Evolutionary conservation across 805 yeast species (phyloP).

Genomic region (Lipomyces mesembrius): DNA sequence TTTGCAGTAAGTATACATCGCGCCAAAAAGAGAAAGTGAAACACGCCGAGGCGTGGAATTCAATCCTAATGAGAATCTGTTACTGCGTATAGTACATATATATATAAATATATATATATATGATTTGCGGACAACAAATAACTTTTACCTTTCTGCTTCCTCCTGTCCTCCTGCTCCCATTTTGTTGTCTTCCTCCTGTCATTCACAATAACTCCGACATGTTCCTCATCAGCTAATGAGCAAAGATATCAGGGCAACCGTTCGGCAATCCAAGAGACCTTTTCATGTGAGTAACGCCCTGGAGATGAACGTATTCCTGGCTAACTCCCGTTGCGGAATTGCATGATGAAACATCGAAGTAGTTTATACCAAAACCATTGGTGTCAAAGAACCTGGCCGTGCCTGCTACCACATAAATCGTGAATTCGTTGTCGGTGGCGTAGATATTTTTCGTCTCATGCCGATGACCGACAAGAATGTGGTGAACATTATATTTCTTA

Average conservation of each 20-base stretch:
- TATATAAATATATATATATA: too few relatives aligned
- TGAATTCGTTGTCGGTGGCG: conserved; percentile 9
- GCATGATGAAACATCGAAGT: conserved; percentile 1
- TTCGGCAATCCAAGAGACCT: conserved; percentile 8
- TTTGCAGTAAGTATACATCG: too few relatives aligned
- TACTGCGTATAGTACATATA: too few relatives aligned
- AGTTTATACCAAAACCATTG: conserved; percentile 11
- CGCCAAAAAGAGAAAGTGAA: too few relatives aligned
- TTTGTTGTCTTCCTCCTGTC: too few relatives aligned
- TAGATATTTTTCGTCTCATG: conserved; percentile 13
- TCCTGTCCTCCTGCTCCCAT: too few relatives aligned
- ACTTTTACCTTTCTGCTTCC: too few relatives aligned
- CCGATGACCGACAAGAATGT: conserved; percentile 12
- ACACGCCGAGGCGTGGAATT: too few relatives aligned
- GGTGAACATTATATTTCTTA: conserved; percentile 6
- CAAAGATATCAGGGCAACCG: conserved; percentile 10
- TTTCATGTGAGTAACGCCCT: conserved; percentile 3
- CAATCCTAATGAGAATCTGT: too few relatives aligned
- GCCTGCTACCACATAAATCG: conserved; percentile 13
- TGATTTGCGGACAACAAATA: too few relatives aligned
- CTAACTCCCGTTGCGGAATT: conserved; percentile 5
- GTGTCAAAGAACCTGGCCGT: conserved; percentile 13
- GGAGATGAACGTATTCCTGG: conserved; percentile 4
- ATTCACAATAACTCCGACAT: too few relatives aligned
- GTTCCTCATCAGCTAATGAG: background rate